Conservation (phyloP, 495 filamentous ascomycete species). For the Pyrenula aspistea region DNA sequence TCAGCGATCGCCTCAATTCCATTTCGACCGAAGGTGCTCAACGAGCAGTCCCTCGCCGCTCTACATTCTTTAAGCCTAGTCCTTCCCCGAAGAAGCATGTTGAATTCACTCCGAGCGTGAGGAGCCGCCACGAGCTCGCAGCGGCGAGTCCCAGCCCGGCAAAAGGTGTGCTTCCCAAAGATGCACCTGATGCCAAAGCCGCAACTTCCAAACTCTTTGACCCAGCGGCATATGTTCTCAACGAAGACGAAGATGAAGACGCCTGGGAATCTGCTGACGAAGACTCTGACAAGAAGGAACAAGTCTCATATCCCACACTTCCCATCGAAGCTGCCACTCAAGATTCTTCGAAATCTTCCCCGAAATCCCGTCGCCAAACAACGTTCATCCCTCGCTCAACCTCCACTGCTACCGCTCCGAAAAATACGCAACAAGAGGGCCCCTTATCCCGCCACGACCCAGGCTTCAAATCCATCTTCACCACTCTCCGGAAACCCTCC, state of each 20-base stretch:
- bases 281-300: not conserved
- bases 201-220: constrained; percentile 3
- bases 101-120: constrained; percentile 44
- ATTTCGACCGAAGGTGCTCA: constrained; percentile 17
- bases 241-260: not conserved
- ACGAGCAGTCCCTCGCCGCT: not conserved
- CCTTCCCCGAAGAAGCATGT: constrained; percentile 47
- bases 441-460: not conserved
- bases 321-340: constrained; percentile 12
- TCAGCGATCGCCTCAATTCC: constrained; percentile 9
- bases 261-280: not conserved
- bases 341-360: constrained; percentile 16
- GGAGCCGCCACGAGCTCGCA: constrained; percentile 25
- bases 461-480: constrained; percentile 1
- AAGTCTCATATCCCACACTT: constrained; percentile 31
- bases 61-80: constrained; percentile 4
- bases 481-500: not conserved
- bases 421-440: constrained; percentile 3
- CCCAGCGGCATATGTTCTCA: not conserved
- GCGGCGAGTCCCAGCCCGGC: constrained; percentile 30
- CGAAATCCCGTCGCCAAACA: constrained; percentile 11
- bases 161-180: constrained; percentile 20
- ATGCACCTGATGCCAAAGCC: constrained; percentile 8
- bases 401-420: constrained; percentile 1
- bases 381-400: constrained; percentile 16